Conservation (phyloP, 148 eudicot species). For the Amaranthus cruentus region DNA sequence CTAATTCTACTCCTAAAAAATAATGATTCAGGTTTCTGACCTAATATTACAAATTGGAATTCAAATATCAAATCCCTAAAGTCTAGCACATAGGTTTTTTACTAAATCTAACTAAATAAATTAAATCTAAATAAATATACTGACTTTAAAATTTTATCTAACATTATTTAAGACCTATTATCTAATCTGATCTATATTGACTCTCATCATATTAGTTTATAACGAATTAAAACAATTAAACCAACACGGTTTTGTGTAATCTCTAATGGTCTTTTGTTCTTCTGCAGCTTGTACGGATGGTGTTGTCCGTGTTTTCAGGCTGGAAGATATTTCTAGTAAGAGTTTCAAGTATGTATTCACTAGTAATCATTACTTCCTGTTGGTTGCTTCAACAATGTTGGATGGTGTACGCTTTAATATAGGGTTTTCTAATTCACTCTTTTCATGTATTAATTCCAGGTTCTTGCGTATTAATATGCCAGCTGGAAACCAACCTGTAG, state of each 20-base stretch:
- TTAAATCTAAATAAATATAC: too few species aligned
- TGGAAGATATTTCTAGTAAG: conserved; percentile 88
- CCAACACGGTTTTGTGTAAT: background rate
- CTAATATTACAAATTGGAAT: too few species aligned
- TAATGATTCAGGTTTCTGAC: too few species aligned
- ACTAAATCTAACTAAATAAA: too few species aligned
- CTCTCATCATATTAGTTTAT: too few species aligned
- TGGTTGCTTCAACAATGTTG: background rate
- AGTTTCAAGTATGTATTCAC: conserved; percentile 77
- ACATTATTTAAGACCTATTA: too few species aligned
- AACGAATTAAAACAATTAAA: background rate
- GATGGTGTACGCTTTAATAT: background rate
- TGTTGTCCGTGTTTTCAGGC: conserved; percentile 74
- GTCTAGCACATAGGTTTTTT: too few species aligned
- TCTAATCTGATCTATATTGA: too few species aligned
- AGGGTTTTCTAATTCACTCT: conserved; percentile 2
- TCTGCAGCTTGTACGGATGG: conserved; percentile 93
- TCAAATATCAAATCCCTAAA: too few species aligned
- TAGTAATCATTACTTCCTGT: background rate
- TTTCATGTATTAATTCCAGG: conserved; percentile 34
- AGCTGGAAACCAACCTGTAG: conserved; percentile 81
- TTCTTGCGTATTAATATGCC: conserved; percentile 87
- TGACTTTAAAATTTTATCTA: too few species aligned
- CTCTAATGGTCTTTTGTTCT: conserved; percentile 11
- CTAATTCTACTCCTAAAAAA: too few species aligned